Percentiles rank a stretch among this genome's conserved stretches.
Evolutionary conservation across 768 basidiomycete genomes (phyloP).

Genomic region (Leccinum ochraceum): DNA sequence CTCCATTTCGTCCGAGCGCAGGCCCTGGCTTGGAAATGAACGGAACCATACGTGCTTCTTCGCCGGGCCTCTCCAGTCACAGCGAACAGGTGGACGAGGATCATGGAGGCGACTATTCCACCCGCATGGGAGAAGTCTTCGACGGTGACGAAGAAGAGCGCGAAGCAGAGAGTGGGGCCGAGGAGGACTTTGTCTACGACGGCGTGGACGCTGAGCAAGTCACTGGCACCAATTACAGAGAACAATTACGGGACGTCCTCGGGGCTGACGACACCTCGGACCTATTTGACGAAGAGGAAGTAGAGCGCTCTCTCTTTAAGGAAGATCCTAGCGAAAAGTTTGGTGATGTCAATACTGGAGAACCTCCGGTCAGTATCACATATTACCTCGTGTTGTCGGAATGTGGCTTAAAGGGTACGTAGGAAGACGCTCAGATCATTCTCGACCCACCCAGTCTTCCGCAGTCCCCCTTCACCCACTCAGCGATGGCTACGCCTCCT

Average conservation of each 20-base stretch:
- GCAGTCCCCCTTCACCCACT: constrained; percentile 37
- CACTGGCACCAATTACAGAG: constrained; percentile 55
- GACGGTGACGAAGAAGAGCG: constrained; percentile 46
- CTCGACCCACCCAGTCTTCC: constrained; percentile 42
- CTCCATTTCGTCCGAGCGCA: background rate
- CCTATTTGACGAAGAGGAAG: constrained; percentile 46
- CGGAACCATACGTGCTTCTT: constrained; percentile 6
- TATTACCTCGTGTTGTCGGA: constrained; percentile 20
- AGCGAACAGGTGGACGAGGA: constrained; percentile 26
- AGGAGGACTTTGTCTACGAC: constrained; percentile 69
- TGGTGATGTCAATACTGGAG: constrained; percentile 23
- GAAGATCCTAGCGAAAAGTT: constrained; percentile 38
- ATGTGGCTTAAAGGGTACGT: constrained; percentile 29
- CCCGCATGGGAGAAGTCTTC: constrained; percentile 29
- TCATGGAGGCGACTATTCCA: constrained; percentile 27
- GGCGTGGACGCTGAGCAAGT: constrained; percentile 60
- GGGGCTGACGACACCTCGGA: constrained; percentile 61
- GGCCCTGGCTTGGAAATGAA: constrained; percentile 11
- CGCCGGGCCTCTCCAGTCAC: constrained; percentile 17
- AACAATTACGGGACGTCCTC: constrained; percentile 71
- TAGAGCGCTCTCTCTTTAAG: constrained; percentile 46
- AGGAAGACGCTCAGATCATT: constrained; percentile 38
- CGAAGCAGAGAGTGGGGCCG: constrained; percentile 47
- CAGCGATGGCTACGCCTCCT: constrained; percentile 38
- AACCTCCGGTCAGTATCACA: constrained; percentile 34